phyloP scores from a whole-genome alignment of 2,329 filamentous ascomycete genomes.

The Trichoderma harzianum region DNA sequence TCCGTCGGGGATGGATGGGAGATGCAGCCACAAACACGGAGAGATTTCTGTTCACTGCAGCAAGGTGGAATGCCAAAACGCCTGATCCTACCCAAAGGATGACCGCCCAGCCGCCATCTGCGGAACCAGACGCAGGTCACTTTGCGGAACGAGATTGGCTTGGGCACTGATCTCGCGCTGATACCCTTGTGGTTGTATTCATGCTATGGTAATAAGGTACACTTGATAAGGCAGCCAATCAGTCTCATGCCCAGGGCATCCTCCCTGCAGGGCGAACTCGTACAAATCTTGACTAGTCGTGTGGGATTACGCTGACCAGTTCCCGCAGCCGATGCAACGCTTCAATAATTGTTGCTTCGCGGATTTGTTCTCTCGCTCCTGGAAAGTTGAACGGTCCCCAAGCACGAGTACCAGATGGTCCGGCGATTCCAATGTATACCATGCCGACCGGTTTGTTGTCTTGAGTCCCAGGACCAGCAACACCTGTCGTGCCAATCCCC shows the following conservation, averaged over 20 bases:
- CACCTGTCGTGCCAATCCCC: not conserved
- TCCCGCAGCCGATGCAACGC: not conserved
- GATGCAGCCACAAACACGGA: not conserved
- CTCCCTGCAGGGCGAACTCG: not conserved
- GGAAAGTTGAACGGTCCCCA: not conserved
- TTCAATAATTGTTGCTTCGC: not conserved
- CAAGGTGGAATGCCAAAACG: not conserved
- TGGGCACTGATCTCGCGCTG: not conserved
- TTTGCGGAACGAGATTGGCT: not conserved
- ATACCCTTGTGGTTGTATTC: not conserved
- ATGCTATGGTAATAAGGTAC: not conserved
- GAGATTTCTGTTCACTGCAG: not conserved
- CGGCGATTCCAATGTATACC: not conserved
- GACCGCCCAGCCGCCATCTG: not conserved
- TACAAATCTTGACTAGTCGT: not conserved
- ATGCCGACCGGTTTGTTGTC: not conserved
- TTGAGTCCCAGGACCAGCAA: not conserved
- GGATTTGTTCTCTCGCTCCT: not conserved
- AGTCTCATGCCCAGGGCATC: not conserved
- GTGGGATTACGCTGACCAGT: not conserved
- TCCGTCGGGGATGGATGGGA: not conserved
- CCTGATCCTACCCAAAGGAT: not conserved
- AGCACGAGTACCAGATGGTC: not conserved
- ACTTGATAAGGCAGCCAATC: not conserved
- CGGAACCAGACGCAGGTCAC: not conserved